Evolutionary conservation across 352 stramenopile genomes (phyloP).

Genomic region (Peronospora farinosa): DNA sequence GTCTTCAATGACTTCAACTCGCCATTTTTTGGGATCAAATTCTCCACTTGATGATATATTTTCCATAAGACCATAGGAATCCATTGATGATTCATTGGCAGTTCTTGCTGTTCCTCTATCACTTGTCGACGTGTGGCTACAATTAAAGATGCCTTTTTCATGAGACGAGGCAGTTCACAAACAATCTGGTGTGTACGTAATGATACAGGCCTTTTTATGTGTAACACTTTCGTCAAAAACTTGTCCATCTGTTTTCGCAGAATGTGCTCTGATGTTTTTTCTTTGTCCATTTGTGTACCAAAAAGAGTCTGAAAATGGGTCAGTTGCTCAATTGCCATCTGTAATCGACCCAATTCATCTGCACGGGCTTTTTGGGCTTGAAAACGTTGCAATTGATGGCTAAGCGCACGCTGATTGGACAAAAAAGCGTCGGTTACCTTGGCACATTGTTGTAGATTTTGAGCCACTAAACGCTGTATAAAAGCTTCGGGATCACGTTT

Average conservation of each 20-base stretch:
- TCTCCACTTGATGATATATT: constrained; percentile 25
- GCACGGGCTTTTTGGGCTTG: constrained; percentile 5
- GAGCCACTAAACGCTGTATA: constrained; percentile 37
- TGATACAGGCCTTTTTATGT: constrained; percentile 4
- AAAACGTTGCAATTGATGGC: constrained; percentile 9
- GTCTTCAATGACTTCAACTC: constrained; percentile 18
- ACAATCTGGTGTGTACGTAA: constrained; percentile 4
- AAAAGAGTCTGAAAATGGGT: constrained; percentile 17
- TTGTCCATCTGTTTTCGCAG: constrained; percentile 19
- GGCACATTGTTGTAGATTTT: constrained; percentile 14
- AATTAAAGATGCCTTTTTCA: constrained; percentile 14
- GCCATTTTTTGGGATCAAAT: neutral
- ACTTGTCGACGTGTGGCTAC: constrained; percentile 6
- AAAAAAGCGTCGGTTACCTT: constrained; percentile 13
- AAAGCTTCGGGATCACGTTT: constrained; percentile 47
- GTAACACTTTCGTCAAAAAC: constrained; percentile 6
- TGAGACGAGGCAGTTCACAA: constrained; percentile 16
- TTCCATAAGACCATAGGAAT: constrained; percentile 30
- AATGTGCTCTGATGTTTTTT: constrained; percentile 3
- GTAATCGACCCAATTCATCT: constrained; percentile 8
- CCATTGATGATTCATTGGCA: constrained; percentile 31
- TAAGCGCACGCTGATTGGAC: constrained; percentile 1
- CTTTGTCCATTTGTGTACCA: constrained; percentile 10
- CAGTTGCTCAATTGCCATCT: constrained; percentile 14
- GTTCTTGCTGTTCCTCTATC: constrained; percentile 14